phyloP scores from a whole-genome alignment of 2,329 filamentous ascomycete genomes.

The Laburnicola sp. region DNA sequence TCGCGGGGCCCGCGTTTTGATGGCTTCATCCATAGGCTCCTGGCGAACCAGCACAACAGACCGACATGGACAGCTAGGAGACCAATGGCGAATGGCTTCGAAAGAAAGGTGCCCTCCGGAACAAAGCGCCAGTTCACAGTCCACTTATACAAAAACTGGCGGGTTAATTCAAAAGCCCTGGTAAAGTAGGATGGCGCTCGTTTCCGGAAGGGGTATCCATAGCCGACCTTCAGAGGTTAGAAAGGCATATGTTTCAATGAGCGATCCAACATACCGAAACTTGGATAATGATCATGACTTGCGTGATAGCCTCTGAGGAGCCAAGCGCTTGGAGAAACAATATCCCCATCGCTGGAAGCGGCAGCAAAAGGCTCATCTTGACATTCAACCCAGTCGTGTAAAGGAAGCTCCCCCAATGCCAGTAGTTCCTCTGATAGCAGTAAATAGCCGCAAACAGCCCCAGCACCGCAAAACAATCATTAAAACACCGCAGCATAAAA shows the following conservation, averaged over 20 bases:
- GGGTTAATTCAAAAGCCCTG: constrained; percentile 85
- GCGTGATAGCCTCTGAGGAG: constrained; percentile 64
- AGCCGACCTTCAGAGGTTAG: constrained; percentile 49
- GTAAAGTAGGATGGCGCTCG: constrained; percentile 73
- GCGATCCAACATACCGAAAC: constrained; percentile 66
- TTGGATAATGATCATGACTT: constrained; percentile 72
- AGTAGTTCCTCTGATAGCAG: constrained; percentile 72
- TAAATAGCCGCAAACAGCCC: constrained; percentile 83
- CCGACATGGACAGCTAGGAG: constrained; percentile 68
- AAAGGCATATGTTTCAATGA: not conserved
- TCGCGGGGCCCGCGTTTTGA: constrained; percentile 60
- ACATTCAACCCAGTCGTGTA: constrained; percentile 84
- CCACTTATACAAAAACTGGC: constrained; percentile 95
- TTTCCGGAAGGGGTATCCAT: constrained; percentile 68
- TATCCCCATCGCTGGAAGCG: constrained; percentile 77
- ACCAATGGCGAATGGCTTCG: constrained; percentile 66
- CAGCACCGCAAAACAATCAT: constrained; percentile 86
- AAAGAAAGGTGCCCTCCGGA: constrained; percentile 79
- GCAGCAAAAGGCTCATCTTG: constrained; percentile 90
- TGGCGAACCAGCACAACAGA: constrained; percentile 68
- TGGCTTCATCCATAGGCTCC: constrained; percentile 72
- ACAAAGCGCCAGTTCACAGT: constrained; percentile 98
- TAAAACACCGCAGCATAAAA: constrained; percentile 90
- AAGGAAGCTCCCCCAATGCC: constrained; percentile 70
- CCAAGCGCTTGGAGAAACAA: constrained; percentile 76